Evolutionary conservation across 2,329 filamentous ascomycete species (phyloP).

Genomic region (Cladosporium sp.): DNA sequence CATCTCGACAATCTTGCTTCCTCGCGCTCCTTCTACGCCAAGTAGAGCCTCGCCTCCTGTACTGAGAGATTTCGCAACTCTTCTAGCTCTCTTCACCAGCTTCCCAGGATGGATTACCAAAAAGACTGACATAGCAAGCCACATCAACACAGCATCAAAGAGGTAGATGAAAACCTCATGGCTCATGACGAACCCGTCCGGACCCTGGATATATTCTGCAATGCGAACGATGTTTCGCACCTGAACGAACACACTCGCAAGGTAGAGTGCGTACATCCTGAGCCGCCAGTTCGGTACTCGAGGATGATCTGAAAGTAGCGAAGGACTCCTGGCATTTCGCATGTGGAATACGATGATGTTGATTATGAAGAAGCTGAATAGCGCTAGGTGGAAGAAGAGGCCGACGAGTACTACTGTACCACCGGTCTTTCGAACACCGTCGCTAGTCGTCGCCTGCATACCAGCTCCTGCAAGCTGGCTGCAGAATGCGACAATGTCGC

Average conservation of each 20-base stretch:
- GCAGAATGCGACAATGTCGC: constrained; percentile 8
- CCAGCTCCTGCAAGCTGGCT: constrained; percentile 5
- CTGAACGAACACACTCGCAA: constrained; percentile 40
- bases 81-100: background rate
- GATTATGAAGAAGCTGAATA: constrained; percentile 54
- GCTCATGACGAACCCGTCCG: constrained; percentile 37
- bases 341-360: constrained; percentile 48
- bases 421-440: constrained; percentile 32
- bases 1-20: background rate
- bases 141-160: constrained; percentile 43
- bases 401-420: constrained; percentile 53
- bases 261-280: constrained; percentile 36
- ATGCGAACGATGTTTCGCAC: constrained; percentile 46
- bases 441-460: background rate
- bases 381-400: constrained; percentile 54
- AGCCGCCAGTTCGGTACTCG: constrained; percentile 29
- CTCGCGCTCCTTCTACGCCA: background rate
- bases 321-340: constrained; percentile 24
- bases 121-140: constrained; percentile 21
- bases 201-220: constrained; percentile 45
- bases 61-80: background rate
- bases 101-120: constrained; percentile 13
- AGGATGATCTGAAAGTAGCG: constrained; percentile 16
- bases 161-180: constrained; percentile 43
- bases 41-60: background rate